Evolutionary conservation across 768 basidiomycete species (phyloP).

Genomic region (Fomitopsis serialis): DNA sequence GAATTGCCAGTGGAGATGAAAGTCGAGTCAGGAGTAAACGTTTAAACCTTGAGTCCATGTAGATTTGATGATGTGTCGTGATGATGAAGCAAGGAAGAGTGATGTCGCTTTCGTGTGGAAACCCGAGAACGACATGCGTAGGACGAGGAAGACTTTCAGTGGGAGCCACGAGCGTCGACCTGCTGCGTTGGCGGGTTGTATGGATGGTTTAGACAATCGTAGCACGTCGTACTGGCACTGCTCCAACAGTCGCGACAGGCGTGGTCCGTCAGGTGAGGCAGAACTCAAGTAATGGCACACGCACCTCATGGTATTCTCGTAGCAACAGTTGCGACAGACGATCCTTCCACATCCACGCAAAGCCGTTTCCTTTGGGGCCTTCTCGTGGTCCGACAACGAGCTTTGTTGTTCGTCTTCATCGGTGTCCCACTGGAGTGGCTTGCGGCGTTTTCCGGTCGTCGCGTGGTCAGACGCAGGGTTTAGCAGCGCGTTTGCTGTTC

Average conservation of each 20-base stretch:
- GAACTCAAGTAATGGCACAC: constrained; percentile 6
- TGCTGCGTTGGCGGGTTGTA: background rate
- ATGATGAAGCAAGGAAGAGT: no score
- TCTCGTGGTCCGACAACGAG: constrained; percentile 2
- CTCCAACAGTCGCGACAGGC: background rate
- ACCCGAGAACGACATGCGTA: no score
- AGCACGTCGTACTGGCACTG: constrained; percentile 15
- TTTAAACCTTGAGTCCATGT: no score
- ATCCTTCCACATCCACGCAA: constrained; percentile 30
- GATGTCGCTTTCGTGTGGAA: no score
- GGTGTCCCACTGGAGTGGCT: constrained; percentile 20
- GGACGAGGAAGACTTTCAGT: no score
- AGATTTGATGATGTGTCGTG: no score
- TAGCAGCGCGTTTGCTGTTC: background rate
- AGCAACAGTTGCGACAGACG: constrained; percentile 29
- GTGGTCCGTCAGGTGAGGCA: background rate
- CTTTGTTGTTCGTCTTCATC: constrained; percentile 10
- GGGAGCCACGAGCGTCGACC: background rate
- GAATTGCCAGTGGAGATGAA: no score
- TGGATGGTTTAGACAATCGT: constrained; percentile 7
- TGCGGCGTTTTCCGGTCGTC: constrained; percentile 23
- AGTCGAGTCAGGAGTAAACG: no score
- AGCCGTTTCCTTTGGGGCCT: constrained; percentile 6
- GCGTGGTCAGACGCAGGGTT: constrained; percentile 8
- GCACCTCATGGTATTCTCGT: constrained; percentile 31